Conservation (phyloP, 2,329 filamentous ascomycete genomes). For the Thielaviopsis musarum region DNA sequence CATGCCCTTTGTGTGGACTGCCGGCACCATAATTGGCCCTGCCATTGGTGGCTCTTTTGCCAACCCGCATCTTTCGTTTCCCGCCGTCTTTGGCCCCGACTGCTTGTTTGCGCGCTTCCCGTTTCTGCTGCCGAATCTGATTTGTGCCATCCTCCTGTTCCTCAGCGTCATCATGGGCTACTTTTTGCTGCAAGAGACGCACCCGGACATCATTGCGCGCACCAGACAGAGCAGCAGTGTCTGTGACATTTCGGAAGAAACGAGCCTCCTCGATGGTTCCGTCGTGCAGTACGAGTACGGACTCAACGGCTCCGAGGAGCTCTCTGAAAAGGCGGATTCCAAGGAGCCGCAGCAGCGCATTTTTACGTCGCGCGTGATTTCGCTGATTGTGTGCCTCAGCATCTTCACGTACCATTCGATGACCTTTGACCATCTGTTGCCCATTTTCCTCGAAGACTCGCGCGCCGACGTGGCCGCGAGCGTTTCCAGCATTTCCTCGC, state of each 20-base stretch:
- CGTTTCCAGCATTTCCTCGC: slow-evolving; percentile 17
- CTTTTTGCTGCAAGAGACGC: slow-evolving; percentile 71
- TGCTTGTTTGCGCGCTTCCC: slow-evolving; percentile 65
- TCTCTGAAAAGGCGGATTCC: slow-evolving; percentile 19
- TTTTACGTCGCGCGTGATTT: slow-evolving; percentile 11
- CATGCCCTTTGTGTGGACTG: slow-evolving; percentile 89
- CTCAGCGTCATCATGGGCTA: slow-evolving; percentile 69
- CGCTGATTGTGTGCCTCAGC: slow-evolving; percentile 59
- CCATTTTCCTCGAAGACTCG: slow-evolving; percentile 81
- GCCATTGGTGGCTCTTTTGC: slow-evolving; percentile 79
- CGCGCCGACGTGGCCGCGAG: slow-evolving; percentile 26
- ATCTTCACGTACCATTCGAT: slow-evolving; percentile 93
- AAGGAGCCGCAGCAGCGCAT: neutral
- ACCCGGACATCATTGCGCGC: slow-evolving; percentile 58
- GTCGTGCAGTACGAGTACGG: neutral
- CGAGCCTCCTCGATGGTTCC: slow-evolving; percentile 45
- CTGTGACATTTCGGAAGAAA: slow-evolving; percentile 43
- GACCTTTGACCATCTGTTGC: slow-evolving; percentile 82
- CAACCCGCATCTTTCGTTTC: slow-evolving; percentile 59
- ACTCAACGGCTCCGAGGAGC: neutral
- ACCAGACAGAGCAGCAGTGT: slow-evolving; percentile 15
- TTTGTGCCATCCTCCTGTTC: slow-evolving; percentile 62
- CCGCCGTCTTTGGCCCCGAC: slow-evolving; percentile 46
- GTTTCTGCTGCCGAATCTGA: slow-evolving; percentile 75
- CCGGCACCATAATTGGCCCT: slow-evolving; percentile 78